phyloP scores from a whole-genome alignment of 306 rosid genomes.

The Ammopiptanthus mongolicus region DNA sequence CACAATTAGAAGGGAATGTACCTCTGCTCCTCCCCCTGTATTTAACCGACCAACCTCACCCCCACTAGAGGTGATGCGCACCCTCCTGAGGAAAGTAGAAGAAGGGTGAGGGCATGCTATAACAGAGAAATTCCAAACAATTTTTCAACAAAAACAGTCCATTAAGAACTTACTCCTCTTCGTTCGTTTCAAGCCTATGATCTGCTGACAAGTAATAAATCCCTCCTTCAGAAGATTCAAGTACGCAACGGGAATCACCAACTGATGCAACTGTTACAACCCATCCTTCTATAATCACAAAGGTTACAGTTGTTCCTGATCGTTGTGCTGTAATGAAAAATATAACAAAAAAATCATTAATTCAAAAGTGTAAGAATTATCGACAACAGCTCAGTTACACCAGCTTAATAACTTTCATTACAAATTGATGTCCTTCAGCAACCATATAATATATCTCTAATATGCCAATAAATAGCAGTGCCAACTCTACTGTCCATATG shows the following conservation, averaged over 20 bases:
- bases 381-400: neutral
- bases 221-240: conserved; percentile 91
- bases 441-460: neutral
- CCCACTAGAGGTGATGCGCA: conserved; percentile 86
- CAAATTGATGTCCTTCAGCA: conserved; percentile 4
- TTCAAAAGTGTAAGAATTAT: neutral
- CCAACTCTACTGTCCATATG: neutral
- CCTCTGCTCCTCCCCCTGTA: conserved; percentile 99
- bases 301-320: conserved; percentile 97
- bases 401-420: neutral
- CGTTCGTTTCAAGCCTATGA: conserved; percentile 89
- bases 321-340: conserved; percentile 51
- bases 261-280: conserved; percentile 96
- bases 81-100: conserved; percentile 55
- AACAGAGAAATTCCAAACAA: neutral
- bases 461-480: neutral
- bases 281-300: conserved; percentile 97
- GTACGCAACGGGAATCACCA: conserved; percentile 94
- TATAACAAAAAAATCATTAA: neutral
- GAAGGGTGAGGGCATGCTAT: conserved; percentile 3
- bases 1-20: conserved; percentile 26
- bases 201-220: conserved; percentile 91
- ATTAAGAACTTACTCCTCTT: conserved; percentile 80
- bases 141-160: conserved; percentile 1
- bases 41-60: conserved; percentile 98